A percentile compares a stretch with the other conserved stretches of the same genome.
phyloP scores from a whole-genome alignment of 2,329 filamentous ascomycete species.

The Fusarium albidum region DNA sequence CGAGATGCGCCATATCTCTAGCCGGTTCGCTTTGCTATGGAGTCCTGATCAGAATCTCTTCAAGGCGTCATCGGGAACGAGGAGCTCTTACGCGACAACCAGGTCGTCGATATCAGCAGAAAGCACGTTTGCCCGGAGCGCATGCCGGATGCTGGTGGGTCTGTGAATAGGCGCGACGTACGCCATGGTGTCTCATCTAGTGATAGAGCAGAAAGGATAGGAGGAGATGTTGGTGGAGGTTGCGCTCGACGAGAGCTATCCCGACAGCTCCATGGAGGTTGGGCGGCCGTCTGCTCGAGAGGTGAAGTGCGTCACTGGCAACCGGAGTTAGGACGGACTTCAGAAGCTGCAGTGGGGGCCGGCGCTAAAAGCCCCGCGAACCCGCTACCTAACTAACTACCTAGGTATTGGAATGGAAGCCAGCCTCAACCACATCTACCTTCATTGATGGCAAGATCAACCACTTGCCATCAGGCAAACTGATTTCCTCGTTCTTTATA shows the following conservation, averaged over 20 bases:
- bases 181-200: constrained; percentile 68
- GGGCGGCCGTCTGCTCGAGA: constrained; percentile 10
- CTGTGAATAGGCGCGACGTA: constrained; percentile 94
- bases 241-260: constrained; percentile 39
- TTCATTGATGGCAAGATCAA: too few relatives aligned
- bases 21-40: constrained; percentile 78
- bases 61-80: constrained; percentile 19
- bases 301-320: constrained; percentile 35
- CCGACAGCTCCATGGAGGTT: constrained; percentile 36
- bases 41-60: constrained; percentile 40
- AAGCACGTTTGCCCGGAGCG: constrained; percentile 81
- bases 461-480: too few relatives aligned
- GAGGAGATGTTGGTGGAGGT: constrained; percentile 10
- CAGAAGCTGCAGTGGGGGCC: constrained; percentile 33
- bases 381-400: too few relatives aligned
- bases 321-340: constrained; percentile 40
- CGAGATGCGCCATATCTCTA: constrained; percentile 81
- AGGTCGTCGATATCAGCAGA: constrained; percentile 79
- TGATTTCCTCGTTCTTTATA: too few relatives aligned
- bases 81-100: constrained; percentile 78
- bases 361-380: constrained; percentile 11
- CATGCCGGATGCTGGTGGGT: constrained; percentile 90
- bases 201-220: constrained; percentile 1
- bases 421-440: too few relatives aligned
- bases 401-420: too few relatives aligned